These are phyloP conservation scores for Cryptococcus floricola DNA, from an alignment of 1,284 basidiomycete genomes.

Conservation along the genomic window DNA sequence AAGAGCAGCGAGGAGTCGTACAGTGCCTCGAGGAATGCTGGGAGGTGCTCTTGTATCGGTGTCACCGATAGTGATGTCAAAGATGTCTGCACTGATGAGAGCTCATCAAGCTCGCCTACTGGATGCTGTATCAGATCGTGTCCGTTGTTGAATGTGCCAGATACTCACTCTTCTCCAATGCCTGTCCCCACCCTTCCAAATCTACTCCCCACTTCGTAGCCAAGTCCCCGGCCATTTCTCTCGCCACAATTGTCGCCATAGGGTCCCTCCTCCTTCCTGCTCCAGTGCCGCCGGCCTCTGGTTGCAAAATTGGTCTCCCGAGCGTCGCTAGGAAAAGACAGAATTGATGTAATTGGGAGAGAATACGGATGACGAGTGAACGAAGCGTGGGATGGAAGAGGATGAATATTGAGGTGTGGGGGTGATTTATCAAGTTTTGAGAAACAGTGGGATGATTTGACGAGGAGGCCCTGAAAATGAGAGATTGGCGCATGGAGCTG, in stretches of 20 bases:
- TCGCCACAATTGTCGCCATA: slow-evolving; percentile 31
- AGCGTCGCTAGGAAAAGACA: slow-evolving; percentile 22
- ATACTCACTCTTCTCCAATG: slow-evolving; percentile 20
- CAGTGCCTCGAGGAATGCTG: slow-evolving; percentile 10
- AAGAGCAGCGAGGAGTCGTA: slow-evolving; percentile 29
- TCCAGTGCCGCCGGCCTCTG: slow-evolving; percentile 16
- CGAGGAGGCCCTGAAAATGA: slow-evolving; percentile 18
- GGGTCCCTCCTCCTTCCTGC: slow-evolving; percentile 13
- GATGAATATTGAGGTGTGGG: slow-evolving; percentile 9
- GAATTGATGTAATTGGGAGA: slow-evolving; percentile 28
- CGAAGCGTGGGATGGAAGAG: slow-evolving; percentile 29
- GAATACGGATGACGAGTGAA: slow-evolving; percentile 17
- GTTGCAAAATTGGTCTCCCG: slow-evolving; percentile 33
- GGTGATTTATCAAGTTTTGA: background rate
- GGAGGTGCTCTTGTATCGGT: slow-evolving; percentile 8
- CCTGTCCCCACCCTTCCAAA: slow-evolving; percentile 31
- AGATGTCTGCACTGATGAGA: background rate
- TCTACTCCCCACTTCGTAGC: slow-evolving; percentile 26
- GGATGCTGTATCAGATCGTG: too few species aligned
- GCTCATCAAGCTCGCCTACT: too few species aligned
- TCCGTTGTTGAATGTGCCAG: background rate
- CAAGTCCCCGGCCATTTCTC: slow-evolving; percentile 25
- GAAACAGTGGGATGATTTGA: too few species aligned
- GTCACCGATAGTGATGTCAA: slow-evolving; percentile 1
- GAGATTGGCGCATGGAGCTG: slow-evolving; percentile 24